Evolutionary conservation across 2,329 filamentous ascomycete genomes (phyloP), one percentile per base, ranked within the genome.

Genomic region (Aureobasidium uvarum): DNA sequence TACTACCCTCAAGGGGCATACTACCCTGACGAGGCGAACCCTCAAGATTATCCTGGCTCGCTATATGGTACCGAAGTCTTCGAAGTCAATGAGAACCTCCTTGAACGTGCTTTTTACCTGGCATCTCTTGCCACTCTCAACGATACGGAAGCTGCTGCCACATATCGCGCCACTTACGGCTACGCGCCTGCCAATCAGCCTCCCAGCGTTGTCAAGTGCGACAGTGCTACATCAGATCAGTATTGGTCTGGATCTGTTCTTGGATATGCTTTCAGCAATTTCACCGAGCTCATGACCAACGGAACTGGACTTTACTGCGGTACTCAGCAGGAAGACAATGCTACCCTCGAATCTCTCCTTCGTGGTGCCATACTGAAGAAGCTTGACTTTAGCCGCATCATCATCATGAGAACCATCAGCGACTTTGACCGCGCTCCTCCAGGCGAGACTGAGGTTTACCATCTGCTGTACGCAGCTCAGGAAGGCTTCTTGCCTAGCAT

Each of bases 361-460:
- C 71, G 76, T 13, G 75, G 69, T 33, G 68, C 71, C 5, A 36
- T 70, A 3, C 68, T 68, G 10, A 68, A 69, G 1, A 69, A 72
- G 16, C 68, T 77, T 45, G 76, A 77, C 63, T 77, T 74, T 59
- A 64, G 66, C 11, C 71, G 75, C 31, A 73, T 78, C 50, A 72
- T 77, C 51, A 65, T 77, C 36, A 74, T 76, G 72, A 71, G 74
- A 55, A 73, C 74, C 71, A 87, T 83, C 0, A 88, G 85, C 11
- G 86, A 92, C 76, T 91, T 91, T 72, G 89, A 91, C 73, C 83
- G 89, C 1, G 86, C 86, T 0, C 86, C 87, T 23, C 82, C 84
- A 0, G 83, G 82, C 6, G 73, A 84, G 11, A 79, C 81, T 0
- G 81, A 84, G 16, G 79, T 82, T 18, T 79, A 85, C 36, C 87